Evolutionary conservation across 495 filamentous ascomycete species (phyloP).

Genomic region (Hypoxylon fragiforme): DNA sequence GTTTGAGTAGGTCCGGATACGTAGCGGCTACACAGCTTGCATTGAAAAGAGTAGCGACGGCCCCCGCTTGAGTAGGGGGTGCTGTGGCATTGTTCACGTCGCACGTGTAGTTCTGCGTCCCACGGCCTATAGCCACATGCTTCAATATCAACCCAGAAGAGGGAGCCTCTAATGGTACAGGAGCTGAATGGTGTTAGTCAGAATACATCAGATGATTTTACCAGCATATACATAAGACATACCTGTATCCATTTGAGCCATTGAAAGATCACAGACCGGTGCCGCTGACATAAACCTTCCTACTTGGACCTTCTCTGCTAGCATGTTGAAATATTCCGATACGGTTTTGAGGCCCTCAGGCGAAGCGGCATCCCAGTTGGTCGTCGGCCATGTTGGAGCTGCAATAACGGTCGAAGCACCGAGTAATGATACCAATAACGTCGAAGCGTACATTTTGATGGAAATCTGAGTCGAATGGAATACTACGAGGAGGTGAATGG

Average conservation of each 20-base stretch:
- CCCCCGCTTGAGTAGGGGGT: conserved; percentile 67
- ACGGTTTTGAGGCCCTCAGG: conserved; percentile 47
- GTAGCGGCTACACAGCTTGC: conserved; percentile 74
- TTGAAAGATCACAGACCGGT: conserved; percentile 56
- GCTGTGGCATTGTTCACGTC: conserved; percentile 57
- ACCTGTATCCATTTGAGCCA: conserved; percentile 51
- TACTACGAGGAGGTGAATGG: conserved; percentile 15
- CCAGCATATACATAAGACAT: conserved; percentile 30
- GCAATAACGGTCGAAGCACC: conserved; percentile 48
- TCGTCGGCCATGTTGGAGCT: conserved; percentile 50
- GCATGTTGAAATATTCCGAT: conserved; percentile 58
- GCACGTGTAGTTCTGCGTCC: conserved; percentile 94
- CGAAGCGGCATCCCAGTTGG: conserved; percentile 38
- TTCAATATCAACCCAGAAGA: conserved; percentile 60
- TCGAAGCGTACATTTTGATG: conserved; percentile 49
- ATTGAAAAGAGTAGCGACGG: conserved; percentile 86
- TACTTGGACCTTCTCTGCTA: conserved; percentile 52
- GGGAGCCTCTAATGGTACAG: conserved; percentile 58
- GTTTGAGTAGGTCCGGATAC: conserved; percentile 62
- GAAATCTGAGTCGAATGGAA: conserved; percentile 10
- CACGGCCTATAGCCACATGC: conserved; percentile 84
- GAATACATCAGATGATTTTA: not conserved
- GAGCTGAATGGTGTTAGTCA: conserved; percentile 39
- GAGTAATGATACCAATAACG: conserved; percentile 50
- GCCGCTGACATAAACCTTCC: conserved; percentile 40